These are phyloP conservation scores for Pugionium dolabratum DNA, from an alignment of 345 rosid genomes.

Conservation along the genomic window DNA sequence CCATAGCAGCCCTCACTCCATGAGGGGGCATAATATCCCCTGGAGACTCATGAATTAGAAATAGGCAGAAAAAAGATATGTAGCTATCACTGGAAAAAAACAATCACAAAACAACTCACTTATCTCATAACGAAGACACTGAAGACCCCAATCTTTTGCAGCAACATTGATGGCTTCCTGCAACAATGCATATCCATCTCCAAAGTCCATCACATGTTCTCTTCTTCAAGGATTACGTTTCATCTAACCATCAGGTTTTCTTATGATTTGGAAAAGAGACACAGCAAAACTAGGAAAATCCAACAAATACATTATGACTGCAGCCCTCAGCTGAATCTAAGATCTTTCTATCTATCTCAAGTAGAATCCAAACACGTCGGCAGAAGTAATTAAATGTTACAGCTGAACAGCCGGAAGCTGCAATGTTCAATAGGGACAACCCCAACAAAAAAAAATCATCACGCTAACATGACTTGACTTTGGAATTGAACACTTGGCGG, in stretches of 20 bases:
- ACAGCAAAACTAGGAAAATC: not conserved
- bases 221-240: constrained; percentile 12
- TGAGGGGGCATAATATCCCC: constrained; percentile 99
- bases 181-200: constrained; percentile 25
- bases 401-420: constrained; percentile 22
- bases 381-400: not conserved
- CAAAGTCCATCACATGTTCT: constrained; percentile 9
- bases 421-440: not conserved
- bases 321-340: not conserved
- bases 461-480: constrained; percentile 15
- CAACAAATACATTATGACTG: not conserved
- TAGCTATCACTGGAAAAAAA: not conserved
- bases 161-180: constrained; percentile 95
- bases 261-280: not conserved
- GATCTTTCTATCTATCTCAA: not conserved
- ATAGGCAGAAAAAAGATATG: constrained; percentile 21
- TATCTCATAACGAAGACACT: constrained; percentile 95
- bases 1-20: constrained; percentile 96
- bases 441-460: not conserved
- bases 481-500: not conserved
- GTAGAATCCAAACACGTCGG: constrained; percentile 6
- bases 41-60: constrained; percentile 37
- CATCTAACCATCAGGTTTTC: constrained; percentile 8
- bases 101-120: constrained; percentile 51
- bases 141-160: constrained; percentile 90